Evolutionary conservation across 1,139 yeast species (phyloP).

Genomic region (Taphrina sp.): DNA sequence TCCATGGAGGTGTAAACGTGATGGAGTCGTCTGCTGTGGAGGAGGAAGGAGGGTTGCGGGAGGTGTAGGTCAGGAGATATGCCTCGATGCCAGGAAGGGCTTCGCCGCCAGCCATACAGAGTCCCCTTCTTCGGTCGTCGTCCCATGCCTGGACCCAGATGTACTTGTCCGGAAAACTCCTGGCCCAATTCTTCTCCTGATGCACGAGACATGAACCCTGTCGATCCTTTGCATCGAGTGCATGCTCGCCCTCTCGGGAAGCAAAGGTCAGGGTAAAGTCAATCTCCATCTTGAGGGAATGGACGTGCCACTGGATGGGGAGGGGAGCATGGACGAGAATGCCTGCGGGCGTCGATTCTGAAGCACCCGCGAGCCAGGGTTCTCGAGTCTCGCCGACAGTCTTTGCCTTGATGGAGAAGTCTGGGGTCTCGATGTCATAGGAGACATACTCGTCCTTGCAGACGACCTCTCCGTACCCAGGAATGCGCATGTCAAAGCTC

Average conservation of each 20-base stretch:
- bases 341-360: slow-evolving; percentile 21
- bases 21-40: neutral
- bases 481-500: slow-evolving; percentile 8
- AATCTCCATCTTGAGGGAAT: slow-evolving; percentile 5
- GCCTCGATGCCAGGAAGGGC: slow-evolving; percentile 24
- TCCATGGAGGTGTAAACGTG: slow-evolving; percentile 27
- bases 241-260: neutral
- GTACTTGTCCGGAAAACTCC: slow-evolving; percentile 16
- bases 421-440: slow-evolving; percentile 7
- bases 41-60: neutral
- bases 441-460: neutral
- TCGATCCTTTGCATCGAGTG: slow-evolving; percentile 1
- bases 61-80: slow-evolving; percentile 20
- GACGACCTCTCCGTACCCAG: slow-evolving; percentile 14
- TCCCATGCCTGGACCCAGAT: slow-evolving; percentile 30
- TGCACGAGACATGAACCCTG: slow-evolving; percentile 8
- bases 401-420: neutral
- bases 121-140: slow-evolving; percentile 2
- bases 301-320: slow-evolving; percentile 32
- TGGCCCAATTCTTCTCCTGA: slow-evolving; percentile 30
- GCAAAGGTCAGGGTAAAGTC: neutral
- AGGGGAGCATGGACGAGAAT: slow-evolving; percentile 17
- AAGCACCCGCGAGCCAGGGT: slow-evolving; percentile 12
- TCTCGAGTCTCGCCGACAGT: slow-evolving; percentile 5
- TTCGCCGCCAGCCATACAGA: slow-evolving; percentile 29